phyloP scores from a whole-genome alignment of 2,329 filamentous ascomycete species.

The Ophiostoma sp. region DNA sequence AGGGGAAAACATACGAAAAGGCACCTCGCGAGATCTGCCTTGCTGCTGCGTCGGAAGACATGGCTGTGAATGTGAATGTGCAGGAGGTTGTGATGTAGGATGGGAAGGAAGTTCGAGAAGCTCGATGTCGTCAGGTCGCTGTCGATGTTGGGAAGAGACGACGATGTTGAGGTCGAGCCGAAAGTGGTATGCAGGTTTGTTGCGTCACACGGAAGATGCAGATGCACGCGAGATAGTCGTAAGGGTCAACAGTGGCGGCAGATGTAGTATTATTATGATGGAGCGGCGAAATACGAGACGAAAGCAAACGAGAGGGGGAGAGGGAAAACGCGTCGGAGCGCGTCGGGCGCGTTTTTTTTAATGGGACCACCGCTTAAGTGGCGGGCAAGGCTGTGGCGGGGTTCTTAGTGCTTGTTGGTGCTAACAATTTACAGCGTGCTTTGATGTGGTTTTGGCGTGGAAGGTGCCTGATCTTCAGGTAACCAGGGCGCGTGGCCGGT shows the following conservation, averaged over 20 bases:
- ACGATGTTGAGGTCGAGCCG: background rate
- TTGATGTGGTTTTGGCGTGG: background rate
- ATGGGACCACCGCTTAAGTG: slow-evolving; percentile 15
- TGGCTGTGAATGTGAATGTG: background rate
- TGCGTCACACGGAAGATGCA: background rate
- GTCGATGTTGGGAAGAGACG: background rate
- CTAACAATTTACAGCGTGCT: background rate
- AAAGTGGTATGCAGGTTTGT: background rate
- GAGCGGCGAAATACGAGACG: slow-evolving; percentile 10
- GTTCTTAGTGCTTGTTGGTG: background rate
- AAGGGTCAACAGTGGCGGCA: background rate
- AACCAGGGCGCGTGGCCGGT: background rate
- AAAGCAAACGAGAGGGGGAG: background rate
- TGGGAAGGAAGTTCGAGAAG: background rate
- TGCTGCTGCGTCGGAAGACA: slow-evolving; percentile 26
- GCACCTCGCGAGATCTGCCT: slow-evolving; percentile 37
- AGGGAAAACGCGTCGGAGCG: slow-evolving; percentile 21
- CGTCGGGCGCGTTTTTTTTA: slow-evolving; percentile 23
- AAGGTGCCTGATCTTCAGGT: background rate
- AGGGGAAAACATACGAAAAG: slow-evolving; percentile 34
- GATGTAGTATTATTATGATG: slow-evolving; percentile 9
- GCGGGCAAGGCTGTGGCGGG: slow-evolving; percentile 21
- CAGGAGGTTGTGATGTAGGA: background rate
- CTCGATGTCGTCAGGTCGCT: background rate
- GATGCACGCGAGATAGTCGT: background rate